These are phyloP conservation scores for Populus hybrid DNA, from an alignment of 441 rosid species.

Conservation along the genomic window DNA sequence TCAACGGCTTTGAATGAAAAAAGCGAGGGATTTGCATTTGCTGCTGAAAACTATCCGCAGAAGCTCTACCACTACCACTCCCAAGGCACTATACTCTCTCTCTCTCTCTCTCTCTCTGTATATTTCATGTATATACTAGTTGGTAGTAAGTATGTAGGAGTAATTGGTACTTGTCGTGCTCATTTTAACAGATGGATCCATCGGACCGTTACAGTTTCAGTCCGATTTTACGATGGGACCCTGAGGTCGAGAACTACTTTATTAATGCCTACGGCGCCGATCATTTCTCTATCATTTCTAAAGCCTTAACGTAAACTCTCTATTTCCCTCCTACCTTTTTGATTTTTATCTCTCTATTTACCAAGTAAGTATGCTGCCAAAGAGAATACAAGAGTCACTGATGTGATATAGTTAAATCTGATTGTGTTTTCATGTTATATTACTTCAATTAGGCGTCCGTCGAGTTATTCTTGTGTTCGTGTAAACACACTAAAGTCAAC, in stretches of 20 bases:
- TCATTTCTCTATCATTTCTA: slow-evolving; percentile 74
- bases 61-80: slow-evolving; percentile 19
- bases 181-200: slow-evolving; percentile 44
- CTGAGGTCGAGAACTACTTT: slow-evolving; percentile 81
- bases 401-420: not conserved
- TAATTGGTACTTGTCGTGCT: not conserved
- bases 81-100: not conserved
- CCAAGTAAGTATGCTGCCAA: not conserved
- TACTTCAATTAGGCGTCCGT: slow-evolving; percentile 57
- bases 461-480: slow-evolving; percentile 84
- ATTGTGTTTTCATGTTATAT: not conserved
- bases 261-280: slow-evolving; percentile 69
- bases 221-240: slow-evolving; percentile 75
- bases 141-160: not conserved
- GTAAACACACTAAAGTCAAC: slow-evolving; percentile 74
- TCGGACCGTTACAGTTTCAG: slow-evolving; percentile 73
- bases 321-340: not conserved
- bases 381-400: not conserved
- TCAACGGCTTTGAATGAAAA: slow-evolving; percentile 47
- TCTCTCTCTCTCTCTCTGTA: not conserved
- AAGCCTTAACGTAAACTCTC: slow-evolving; percentile 62
- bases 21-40: slow-evolving; percentile 42
- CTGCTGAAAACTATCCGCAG: slow-evolving; percentile 29
- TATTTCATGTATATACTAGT: no score
- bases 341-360: not conserved